These are phyloP conservation scores for Allomyces macrogynus DNA, from an alignment of 192 early-diverging fungal species.

Conservation along the genomic window DNA sequence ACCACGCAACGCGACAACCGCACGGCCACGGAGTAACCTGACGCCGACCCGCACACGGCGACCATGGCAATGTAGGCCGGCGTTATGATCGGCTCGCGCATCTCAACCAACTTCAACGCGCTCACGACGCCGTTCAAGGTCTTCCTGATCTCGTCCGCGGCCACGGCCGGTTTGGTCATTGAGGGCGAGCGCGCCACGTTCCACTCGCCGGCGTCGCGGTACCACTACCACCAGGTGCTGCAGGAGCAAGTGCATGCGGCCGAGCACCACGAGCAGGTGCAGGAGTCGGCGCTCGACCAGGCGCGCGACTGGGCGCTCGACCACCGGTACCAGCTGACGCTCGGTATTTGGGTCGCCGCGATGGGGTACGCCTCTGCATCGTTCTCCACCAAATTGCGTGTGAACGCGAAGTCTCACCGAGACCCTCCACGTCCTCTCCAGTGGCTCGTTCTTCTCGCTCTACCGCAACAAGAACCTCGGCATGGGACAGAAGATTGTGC, in stretches of 20 bases:
- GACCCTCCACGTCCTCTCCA: not conserved
- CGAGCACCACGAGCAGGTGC: not conserved
- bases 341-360: not conserved
- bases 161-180: not conserved
- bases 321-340: not conserved
- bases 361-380: not conserved
- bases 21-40: too few species aligned
- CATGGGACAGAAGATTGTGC: slow-evolving; percentile 36
- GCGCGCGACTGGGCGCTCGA: not conserved
- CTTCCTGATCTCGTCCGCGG: not conserved
- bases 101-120: not conserved
- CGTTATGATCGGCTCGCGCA: not conserved
- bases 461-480: slow-evolving; percentile 15
- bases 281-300: not conserved
- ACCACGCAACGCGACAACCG: too few species aligned
- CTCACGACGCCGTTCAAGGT: not conserved
- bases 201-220: not conserved
- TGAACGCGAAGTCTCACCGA: too few species aligned
- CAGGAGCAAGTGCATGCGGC: not conserved
- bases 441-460: not conserved
- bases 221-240: not conserved
- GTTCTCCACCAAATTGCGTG: not conserved
- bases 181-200: not conserved
- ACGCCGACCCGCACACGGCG: too few species aligned
- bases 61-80: not conserved